Base-by-base conservation (phyloP, 768 basidiomycete species). In the Pholiota microspora region DNA sequence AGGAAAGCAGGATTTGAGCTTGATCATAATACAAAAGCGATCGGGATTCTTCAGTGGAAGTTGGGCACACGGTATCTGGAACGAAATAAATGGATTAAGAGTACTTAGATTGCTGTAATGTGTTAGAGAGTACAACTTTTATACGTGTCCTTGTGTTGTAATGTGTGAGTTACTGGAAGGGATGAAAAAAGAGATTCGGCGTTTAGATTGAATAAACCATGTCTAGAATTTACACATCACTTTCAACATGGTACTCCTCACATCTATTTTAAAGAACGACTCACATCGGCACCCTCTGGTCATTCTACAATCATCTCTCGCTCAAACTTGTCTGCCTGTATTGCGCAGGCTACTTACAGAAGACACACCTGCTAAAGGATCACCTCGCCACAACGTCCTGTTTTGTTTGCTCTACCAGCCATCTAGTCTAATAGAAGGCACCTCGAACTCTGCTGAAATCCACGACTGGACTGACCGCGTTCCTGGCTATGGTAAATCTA, bases 31-130 rank as follows among this genome's bases (percentile, higher is more conserved):
- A 69, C 67, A 9, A 73, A 70, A 42, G 78, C 62, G 32, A 62
- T 83, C n/a, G 87, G 87, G 1, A 56, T 88, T 5, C 68, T 81
- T 25, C 64, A 73, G 31, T 89, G 88, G 88, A 79, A 77, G 58
- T 60, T 81, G 28, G 74, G 72, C 10, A 63, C 65, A 49, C 67
- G 77, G 57, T 69, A 65, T 4, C 61, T 88, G 59, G 69, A 73
- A 38, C 80, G 75, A 64, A 59, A 67, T 28, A 69, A 62, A 16
- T 86, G 84, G 85, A 69, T 74, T 56, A 72, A 59, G 53, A 62
- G 58, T 45, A 49, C 24, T 8, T 18, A 36, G n/a, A 49, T 21
- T 12, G 23, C 40, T 38, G 12, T 54, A 52, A 54, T 47, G 28
- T 46, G 25, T 25, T 49, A 40, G 50, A 27, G 23, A 21, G 15